Conservation (phyloP, 257 asterid species). For the Ocimum tenuiflorum region DNA sequence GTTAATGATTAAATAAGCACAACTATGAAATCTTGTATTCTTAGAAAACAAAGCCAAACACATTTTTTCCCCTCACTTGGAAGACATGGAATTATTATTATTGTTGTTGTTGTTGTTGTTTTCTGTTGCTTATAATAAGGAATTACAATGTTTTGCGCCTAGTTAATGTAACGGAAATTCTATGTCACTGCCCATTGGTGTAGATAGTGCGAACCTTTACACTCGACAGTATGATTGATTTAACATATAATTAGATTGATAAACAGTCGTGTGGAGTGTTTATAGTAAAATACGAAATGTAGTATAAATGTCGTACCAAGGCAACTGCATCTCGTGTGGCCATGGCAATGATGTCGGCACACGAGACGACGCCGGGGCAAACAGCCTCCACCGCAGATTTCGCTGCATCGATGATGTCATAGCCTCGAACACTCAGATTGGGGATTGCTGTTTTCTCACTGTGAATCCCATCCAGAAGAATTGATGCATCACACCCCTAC, state of each 20-base stretch:
- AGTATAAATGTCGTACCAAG: conserved; percentile 14
- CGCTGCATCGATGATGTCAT: conserved; percentile 42
- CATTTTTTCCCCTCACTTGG: too few relatives aligned
- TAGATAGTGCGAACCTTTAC: too few relatives aligned
- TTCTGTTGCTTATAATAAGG: not conserved
- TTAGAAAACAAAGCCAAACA: too few relatives aligned
- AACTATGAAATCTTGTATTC: too few relatives aligned
- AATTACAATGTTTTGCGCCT: not conserved
- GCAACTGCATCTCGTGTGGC: conserved; percentile 56
- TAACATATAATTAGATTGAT: too few relatives aligned
- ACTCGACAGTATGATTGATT: too few relatives aligned
- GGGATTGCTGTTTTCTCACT: conserved; percentile 44
- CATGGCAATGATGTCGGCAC: conserved; percentile 59
- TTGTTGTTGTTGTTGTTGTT: too few relatives aligned
- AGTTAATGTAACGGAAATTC: too few relatives aligned
- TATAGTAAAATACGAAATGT: not conserved
- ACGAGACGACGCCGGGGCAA: conserved; percentile 49
- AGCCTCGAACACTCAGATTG: conserved; percentile 47
- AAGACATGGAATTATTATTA: too few relatives aligned
- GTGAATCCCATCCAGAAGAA: conserved; percentile 39
- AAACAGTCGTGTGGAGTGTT: too few relatives aligned
- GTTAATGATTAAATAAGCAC: too few relatives aligned
- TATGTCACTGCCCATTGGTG: too few relatives aligned
- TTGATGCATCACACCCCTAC: conserved; percentile 62
- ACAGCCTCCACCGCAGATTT: conserved; percentile 33